Conservation (phyloP, 202 grass and related monocot genomes). For the Brachypodium distachyon region DNA sequence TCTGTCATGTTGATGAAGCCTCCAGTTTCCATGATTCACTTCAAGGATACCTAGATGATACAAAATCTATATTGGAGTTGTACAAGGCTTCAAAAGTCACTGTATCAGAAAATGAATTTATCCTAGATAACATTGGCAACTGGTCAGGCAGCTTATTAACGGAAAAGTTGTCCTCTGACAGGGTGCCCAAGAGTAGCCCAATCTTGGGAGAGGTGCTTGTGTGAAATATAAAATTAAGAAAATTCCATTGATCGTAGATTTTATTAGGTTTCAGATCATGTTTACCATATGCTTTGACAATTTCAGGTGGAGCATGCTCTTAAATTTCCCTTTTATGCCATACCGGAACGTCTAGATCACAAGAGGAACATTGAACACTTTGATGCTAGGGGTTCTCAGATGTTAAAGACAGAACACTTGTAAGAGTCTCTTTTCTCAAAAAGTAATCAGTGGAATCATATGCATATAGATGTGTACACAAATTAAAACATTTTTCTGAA, state of each 20-base stretch:
- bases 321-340: constrained; percentile 48
- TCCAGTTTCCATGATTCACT: constrained; percentile 31
- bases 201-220: constrained; percentile 34
- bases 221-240: background rate
- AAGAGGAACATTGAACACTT: constrained; percentile 65
- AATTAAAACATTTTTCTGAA: background rate
- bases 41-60: constrained; percentile 62
- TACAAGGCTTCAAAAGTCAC: constrained; percentile 58
- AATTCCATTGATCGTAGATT: background rate
- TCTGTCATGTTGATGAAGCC: constrained; percentile 36
- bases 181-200: background rate
- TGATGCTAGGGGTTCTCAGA: constrained; percentile 1
- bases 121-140: constrained; percentile 40
- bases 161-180: constrained; percentile 8
- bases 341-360: constrained; percentile 57
- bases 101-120: constrained; percentile 25
- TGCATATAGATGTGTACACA: background rate
- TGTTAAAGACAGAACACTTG: constrained; percentile 44
- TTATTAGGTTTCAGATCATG: background rate
- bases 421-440: constrained; percentile 10
- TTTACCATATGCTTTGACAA: background rate
- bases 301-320: constrained; percentile 59
- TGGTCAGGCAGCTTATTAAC: constrained; percentile 45
- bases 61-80: constrained; percentile 46
- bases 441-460: background rate